phyloP scores from a whole-genome alignment of 495 filamentous ascomycete species.

The Glonium stellatum region DNA sequence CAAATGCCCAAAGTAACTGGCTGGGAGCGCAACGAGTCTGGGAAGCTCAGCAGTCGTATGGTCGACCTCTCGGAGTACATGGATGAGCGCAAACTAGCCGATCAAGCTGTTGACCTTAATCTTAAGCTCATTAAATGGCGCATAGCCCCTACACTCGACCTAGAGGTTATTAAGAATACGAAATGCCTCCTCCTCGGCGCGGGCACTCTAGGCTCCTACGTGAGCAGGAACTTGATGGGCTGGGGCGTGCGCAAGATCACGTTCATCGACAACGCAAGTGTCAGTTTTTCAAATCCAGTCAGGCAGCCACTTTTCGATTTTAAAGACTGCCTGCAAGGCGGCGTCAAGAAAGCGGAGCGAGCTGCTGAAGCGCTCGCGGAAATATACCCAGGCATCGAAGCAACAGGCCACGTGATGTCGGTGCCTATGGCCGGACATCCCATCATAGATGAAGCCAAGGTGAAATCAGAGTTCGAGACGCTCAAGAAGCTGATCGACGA shows the following conservation, averaged over 20 bases:
- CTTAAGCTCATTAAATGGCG: conserved; percentile 98
- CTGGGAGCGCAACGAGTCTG: conserved; percentile 78
- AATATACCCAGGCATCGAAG: conserved; percentile 87
- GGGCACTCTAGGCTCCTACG: conserved; percentile 89
- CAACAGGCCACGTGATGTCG: conserved; percentile 65
- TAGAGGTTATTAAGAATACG: conserved; percentile 82
- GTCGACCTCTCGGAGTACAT: conserved; percentile 84
- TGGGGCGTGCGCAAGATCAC: conserved; percentile 98
- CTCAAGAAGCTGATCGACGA: conserved; percentile 69
- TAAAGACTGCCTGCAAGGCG: conserved; percentile 78
- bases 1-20: conserved; percentile 82
- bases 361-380: conserved; percentile 75
- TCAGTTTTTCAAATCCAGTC: conserved; percentile 97
- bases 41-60: conserved; percentile 65
- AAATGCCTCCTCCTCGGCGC: conserved; percentile 92
- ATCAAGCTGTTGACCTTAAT: conserved; percentile 95
- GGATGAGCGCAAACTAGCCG: conserved; percentile 78
- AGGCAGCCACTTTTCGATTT: conserved; percentile 89
- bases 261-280: conserved; percentile 87
- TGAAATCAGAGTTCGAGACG: conserved; percentile 64
- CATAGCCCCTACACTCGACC: conserved; percentile 77
- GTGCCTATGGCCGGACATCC: conserved; percentile 96
- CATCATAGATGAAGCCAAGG: conserved; percentile 59
- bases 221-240: conserved; percentile 81
- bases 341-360: conserved; percentile 71